Percentiles rank a stretch among this genome's conserved stretches.
Evolutionary conservation across 176 grass and related monocot species (phyloP).

Genomic region (Thinopyrum elongatum): DNA sequence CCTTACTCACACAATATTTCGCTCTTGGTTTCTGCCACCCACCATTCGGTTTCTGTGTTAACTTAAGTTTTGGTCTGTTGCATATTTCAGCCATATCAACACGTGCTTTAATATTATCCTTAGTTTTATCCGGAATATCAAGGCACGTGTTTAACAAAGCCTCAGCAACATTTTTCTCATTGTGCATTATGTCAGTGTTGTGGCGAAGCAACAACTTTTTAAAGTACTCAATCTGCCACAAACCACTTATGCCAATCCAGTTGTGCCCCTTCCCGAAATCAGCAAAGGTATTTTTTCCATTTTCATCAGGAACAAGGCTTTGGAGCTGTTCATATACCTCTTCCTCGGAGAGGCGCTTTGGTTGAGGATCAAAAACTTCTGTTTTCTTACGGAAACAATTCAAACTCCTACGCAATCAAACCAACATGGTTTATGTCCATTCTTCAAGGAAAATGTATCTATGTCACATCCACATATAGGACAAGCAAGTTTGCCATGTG

Average conservation of each 20-base stretch:
- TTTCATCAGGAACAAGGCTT: too few relatives aligned
- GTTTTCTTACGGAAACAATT: not conserved
- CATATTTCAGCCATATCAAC: slow-evolving; percentile 5
- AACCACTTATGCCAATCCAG: too few relatives aligned
- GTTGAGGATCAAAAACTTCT: not conserved
- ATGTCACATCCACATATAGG: not conserved
- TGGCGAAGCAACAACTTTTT: too few relatives aligned
- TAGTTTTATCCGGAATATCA: not conserved
- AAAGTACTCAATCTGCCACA: too few relatives aligned
- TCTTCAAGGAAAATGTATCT: not conserved
- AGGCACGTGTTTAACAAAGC: not conserved
- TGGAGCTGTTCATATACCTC: too few relatives aligned
- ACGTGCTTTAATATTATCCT: slow-evolving; percentile 16
- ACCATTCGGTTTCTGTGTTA: not conserved
- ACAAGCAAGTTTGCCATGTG: not conserved
- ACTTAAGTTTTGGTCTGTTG: not conserved
- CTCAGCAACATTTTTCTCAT: not conserved
- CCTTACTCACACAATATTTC: slow-evolving; percentile 7
- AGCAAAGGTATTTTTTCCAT: too few relatives aligned
- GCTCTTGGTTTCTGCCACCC: not conserved
- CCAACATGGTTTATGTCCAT: not conserved
- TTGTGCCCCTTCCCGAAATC: too few relatives aligned
- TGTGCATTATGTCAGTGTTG: too few relatives aligned
- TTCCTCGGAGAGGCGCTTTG: not conserved
- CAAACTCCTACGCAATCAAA: not conserved